These are phyloP conservation scores for Penicillium sp. DNA, from an alignment of 2,329 filamentous ascomycete genomes.

Conservation along the genomic window DNA sequence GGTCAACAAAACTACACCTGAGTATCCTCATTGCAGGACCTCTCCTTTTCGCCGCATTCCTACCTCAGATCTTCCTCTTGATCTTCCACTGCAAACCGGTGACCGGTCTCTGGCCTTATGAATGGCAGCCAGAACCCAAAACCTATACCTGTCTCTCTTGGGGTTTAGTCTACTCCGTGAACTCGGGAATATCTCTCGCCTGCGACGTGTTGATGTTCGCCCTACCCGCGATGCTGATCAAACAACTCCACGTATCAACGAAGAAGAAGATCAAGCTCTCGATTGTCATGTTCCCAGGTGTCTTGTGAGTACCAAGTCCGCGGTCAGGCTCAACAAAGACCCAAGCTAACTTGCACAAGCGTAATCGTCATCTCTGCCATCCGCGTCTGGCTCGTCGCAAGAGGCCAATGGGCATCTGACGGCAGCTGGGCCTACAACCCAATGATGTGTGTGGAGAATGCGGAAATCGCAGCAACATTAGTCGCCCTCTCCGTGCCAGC, in stretches of 20 bases:
- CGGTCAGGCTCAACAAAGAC: background rate
- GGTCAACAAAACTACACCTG: slow-evolving; percentile 27
- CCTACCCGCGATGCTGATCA: slow-evolving; percentile 53
- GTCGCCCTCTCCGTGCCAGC: slow-evolving; percentile 55
- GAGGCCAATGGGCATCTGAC: slow-evolving; percentile 49
- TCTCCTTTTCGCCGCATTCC: slow-evolving; percentile 44
- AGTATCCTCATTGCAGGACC: slow-evolving; percentile 31
- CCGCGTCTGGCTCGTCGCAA: slow-evolving; percentile 51
- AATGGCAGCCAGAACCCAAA: slow-evolving; percentile 45
- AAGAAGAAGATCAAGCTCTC: slow-evolving; percentile 51
- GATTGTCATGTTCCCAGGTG: slow-evolving; percentile 52
- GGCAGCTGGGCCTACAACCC: slow-evolving; percentile 55
- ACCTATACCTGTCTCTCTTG: slow-evolving; percentile 51
- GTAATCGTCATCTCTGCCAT: slow-evolving; percentile 53
- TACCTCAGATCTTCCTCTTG: slow-evolving; percentile 53
- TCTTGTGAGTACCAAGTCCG: slow-evolving; percentile 39
- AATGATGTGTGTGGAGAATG: slow-evolving; percentile 52
- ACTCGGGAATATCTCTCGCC: slow-evolving; percentile 51
- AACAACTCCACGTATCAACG: slow-evolving; percentile 46
- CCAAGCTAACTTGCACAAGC: slow-evolving; percentile 29
- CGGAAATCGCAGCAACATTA: slow-evolving; percentile 54
- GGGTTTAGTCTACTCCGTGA: slow-evolving; percentile 56
- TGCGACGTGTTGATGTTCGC: slow-evolving; percentile 55
- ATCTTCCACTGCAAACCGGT: slow-evolving; percentile 56
- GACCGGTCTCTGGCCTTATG: slow-evolving; percentile 55